Conservation (phyloP, 2,329 filamentous ascomycete genomes). For the Pestalotiopsis fici region DNA sequence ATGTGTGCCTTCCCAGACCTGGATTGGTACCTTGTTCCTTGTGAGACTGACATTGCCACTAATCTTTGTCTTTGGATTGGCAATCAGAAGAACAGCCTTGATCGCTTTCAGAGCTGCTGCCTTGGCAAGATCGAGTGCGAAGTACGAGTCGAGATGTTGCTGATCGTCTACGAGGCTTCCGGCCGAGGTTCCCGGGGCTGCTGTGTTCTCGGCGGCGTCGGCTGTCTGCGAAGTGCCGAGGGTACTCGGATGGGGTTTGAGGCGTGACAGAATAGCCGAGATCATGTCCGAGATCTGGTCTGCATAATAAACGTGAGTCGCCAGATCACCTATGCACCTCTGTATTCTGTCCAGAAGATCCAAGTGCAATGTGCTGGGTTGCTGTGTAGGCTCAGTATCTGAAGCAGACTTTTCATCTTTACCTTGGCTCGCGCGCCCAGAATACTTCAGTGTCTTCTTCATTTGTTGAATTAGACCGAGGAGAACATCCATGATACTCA, state of each 20-base stretch:
- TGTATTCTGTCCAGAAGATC: conserved; percentile 73
- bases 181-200: conserved; percentile 32
- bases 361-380: conserved; percentile 53
- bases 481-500: conserved; percentile 95
- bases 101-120: conserved; percentile 74
- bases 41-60: conserved; percentile 64
- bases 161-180: conserved; percentile 45
- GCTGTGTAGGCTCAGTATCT: conserved; percentile 33
- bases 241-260: conserved; percentile 65
- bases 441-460: conserved; percentile 72
- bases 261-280: conserved; percentile 71
- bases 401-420: conserved; percentile 31
- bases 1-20: conserved; percentile 95
- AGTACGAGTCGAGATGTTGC: conserved; percentile 50
- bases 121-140: conserved; percentile 56
- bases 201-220: conserved; percentile 45
- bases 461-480: conserved; percentile 84
- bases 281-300: conserved; percentile 97
- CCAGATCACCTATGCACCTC: conserved; percentile 84
- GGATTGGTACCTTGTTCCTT: conserved; percentile 73
- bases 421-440: conserved; percentile 33
- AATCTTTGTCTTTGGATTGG: conserved; percentile 67
- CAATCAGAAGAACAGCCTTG: conserved; percentile 79
- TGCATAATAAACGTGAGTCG: conserved; percentile 94
- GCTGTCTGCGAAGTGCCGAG: conserved; percentile 41